Evolutionary conservation across 768 basidiomycete genomes (phyloP).

Genomic region (Steccherinum ochraceum): DNA sequence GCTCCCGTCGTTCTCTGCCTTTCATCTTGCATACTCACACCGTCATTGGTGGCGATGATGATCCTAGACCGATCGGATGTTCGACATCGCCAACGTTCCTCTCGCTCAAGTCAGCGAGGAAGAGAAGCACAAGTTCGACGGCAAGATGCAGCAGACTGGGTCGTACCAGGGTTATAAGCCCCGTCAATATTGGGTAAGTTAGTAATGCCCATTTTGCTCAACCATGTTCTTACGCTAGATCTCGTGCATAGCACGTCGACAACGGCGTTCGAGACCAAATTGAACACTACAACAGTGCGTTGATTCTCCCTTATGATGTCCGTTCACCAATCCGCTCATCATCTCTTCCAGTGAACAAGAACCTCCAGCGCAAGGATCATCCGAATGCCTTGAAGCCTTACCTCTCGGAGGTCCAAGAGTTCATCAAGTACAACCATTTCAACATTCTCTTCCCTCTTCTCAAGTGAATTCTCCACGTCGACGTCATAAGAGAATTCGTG

Average conservation of each 20-base stretch:
- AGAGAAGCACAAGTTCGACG: constrained; percentile 26
- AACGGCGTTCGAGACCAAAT: constrained; percentile 58
- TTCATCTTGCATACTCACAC: background rate
- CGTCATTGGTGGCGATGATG: background rate
- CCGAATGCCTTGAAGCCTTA: constrained; percentile 45
- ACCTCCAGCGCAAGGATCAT: constrained; percentile 41
- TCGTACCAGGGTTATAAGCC: constrained; percentile 53
- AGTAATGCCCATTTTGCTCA: background rate
- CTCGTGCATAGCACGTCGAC: constrained; percentile 46
- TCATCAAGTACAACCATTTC: constrained; percentile 30
- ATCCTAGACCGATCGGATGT: constrained; percentile 25
- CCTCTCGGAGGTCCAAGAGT: constrained; percentile 40
- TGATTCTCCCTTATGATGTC: background rate
- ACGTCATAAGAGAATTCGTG: constrained; percentile 7
- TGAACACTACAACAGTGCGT: constrained; percentile 57
- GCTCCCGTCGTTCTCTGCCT: background rate
- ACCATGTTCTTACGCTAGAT: background rate
- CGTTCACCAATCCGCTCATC: background rate
- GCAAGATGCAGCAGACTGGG: constrained; percentile 32
- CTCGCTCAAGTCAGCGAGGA: constrained; percentile 27
- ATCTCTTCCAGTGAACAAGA: constrained; percentile 37
- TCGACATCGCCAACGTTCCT: constrained; percentile 31
- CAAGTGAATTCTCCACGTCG: constrained; percentile 17
- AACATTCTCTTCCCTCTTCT: constrained; percentile 31
- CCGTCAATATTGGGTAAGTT: constrained; percentile 45